Conservation (phyloP, 129 eudicot species). For the Saposhnikovia divaricata region DNA sequence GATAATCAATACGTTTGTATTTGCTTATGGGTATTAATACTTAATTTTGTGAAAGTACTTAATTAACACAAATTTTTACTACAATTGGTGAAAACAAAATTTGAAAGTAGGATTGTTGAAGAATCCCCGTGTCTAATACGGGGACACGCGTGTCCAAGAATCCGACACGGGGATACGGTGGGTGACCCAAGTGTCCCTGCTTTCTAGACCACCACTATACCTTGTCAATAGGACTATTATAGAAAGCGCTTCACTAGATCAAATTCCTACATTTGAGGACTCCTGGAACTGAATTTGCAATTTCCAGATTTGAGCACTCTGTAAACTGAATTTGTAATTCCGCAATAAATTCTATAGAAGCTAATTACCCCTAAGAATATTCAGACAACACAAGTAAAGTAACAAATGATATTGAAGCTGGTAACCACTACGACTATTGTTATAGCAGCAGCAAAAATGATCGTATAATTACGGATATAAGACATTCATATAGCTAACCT, state of each 20-base stretch:
- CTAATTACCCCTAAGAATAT: neutral
- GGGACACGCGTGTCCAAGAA: too few species aligned
- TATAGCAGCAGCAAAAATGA: neutral
- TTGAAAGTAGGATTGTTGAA: too few species aligned
- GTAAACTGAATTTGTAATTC: neutral
- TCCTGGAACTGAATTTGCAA: neutral
- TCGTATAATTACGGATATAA: neutral
- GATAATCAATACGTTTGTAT: too few species aligned
- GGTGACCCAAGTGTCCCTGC: too few species aligned
- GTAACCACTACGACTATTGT: neutral
- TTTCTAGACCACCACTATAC: neutral
- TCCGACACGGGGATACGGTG: too few species aligned
- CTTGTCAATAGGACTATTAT: neutral
- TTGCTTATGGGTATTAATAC: too few species aligned
- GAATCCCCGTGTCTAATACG: too few species aligned
- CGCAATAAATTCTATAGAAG: neutral
- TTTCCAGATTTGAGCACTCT: neutral
- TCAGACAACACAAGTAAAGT: neutral
- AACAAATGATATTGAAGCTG: neutral
- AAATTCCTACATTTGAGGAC: neutral
- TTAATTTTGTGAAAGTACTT: too few species aligned
- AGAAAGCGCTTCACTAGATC: neutral
- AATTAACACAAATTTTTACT: too few species aligned
- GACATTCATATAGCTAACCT: conserved; percentile 37
- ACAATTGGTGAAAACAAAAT: too few species aligned